Base-by-base conservation (phyloP, 306 rosid genomes). In the Malus sylvestris region DNA sequence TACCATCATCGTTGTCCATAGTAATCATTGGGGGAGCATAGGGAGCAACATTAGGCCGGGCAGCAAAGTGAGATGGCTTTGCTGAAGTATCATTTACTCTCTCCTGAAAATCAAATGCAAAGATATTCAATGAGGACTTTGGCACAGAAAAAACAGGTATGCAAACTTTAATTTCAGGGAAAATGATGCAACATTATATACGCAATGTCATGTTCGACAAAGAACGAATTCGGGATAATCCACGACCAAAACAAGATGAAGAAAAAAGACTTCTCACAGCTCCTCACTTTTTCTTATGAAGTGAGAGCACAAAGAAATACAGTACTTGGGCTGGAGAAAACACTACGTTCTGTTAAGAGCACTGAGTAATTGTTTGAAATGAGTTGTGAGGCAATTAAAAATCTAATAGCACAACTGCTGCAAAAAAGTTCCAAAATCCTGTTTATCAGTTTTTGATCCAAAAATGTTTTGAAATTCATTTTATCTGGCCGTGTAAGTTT, bases 1-100 rank as follows among this genome's bases (percentile, higher is more conserved):
- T 83, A 74, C 93, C 98, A 81, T 92, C 97, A 81, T 90, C 98
- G 77, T 80, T 90, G 85, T 95, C 97, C 89, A 88, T 78, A 4
- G 93, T 69, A 85, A 94, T 84, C 84, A 86, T 80, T 10, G 90
- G 86, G 76, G 89, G 93, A 70, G 88, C 90, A 84, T 89, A 92
- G 4, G 96, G 90, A 72, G 95, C 83, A 52, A 84, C 92, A 84
- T 62, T 90, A 53, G 96, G 83, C 68, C 97, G 88, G 62, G 91
- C 79, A 66, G 92, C 83, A 81, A 85, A 86, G 72, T 85, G 91
- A 79, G 97, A 86, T 40, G 96, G 76, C 83, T 90, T 95, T 18
- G 90, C 87, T 61, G 92, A 86, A 81, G 91, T 79, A 82, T 92
- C 97, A 59, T 83, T 79, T 44, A 88, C 96, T 88, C 92, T 89